Base-by-base conservation (phyloP, 2,329 filamentous ascomycete species). In the Nemania abortiva region DNA sequence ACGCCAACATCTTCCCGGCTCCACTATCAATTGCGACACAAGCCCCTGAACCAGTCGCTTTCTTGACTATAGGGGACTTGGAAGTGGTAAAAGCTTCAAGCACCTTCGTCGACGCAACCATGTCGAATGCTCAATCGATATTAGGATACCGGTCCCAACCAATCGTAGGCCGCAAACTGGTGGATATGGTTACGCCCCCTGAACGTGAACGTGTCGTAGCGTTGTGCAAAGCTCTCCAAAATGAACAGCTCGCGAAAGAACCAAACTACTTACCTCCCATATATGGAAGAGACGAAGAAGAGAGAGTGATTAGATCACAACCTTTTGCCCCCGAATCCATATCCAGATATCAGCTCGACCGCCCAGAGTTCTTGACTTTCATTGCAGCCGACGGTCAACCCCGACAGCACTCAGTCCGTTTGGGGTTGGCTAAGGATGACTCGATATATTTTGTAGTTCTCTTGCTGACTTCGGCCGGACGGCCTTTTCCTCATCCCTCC, bases 191-290 rank as follows among this genome's bases (percentile, higher is more conserved):
- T 7, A 79, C 81, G 42, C 75, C 82, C 0, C 78, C 78, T 34
- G 89, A 91, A 54, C 82, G 84, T 13, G 85, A 88, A 1, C 88
- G 84, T 68, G 80, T 89, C 4, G 74, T 80, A 49, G 79, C 79
- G 9, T 78, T 90, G 53, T 86, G 87, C 72, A 82, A 82, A 56
- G 82, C 83, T 59, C 81, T 91, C 55, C 84, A 88, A 61, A 85
- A 86, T 18, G 89, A 91, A 72, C 88, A 89, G 68, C 80, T 83
- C 37, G 82, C 84, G 72, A 87, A 84, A 64, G 87, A 89, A 34
- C 88, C 89, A 20, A 88, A 88, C 54, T 90, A 91, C 75, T 81
- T 91, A 22, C 89, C 89, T 3, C 89, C 89, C 1, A 90, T 91
- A n/a, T 84, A 88, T 68, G 84, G 82, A 45, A 85, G 84, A 70